Percentiles rank a stretch among this genome's conserved stretches.
Conservation (phyloP, 2,329 filamentous ascomycete species). For the Diaporthe sp. region DNA sequence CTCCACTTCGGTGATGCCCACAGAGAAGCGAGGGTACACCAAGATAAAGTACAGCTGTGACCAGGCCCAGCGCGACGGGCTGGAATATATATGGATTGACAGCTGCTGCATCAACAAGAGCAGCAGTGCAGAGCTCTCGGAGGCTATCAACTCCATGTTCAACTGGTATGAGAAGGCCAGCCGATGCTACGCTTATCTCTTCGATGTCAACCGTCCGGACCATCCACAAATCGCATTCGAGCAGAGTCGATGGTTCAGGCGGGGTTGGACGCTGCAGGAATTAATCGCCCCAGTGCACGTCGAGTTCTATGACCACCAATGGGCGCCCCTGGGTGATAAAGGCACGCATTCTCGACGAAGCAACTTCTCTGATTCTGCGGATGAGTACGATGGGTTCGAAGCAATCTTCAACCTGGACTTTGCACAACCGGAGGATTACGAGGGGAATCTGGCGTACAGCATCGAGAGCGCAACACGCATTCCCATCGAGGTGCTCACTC, state of each 20-base stretch:
- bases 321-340: not conserved
- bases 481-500: not conserved
- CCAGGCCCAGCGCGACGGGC: not conserved
- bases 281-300: not conserved
- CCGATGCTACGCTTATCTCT: not conserved
- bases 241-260: not conserved
- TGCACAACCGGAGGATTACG: not conserved
- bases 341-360: not conserved
- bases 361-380: not conserved
- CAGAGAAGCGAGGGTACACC: not conserved
- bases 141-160: conserved; percentile 12
- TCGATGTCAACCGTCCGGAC: not conserved
- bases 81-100: conserved; percentile 7
- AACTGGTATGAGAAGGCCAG: not conserved
- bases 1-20: not conserved
- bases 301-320: not conserved
- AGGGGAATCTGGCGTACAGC: not conserved
- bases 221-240: not conserved
- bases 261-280: not conserved
- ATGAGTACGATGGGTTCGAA: not conserved
- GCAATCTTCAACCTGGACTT: not conserved
- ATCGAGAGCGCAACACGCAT: not conserved
- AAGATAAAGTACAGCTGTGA: not conserved
- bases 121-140: conserved; percentile 1
- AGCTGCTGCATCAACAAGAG: conserved; percentile 24